Percentiles rank a stretch among this genome's conserved stretches.
Evolutionary conservation across 768 basidiomycete species (phyloP).

Genomic region (Tulasnella sp.): DNA sequence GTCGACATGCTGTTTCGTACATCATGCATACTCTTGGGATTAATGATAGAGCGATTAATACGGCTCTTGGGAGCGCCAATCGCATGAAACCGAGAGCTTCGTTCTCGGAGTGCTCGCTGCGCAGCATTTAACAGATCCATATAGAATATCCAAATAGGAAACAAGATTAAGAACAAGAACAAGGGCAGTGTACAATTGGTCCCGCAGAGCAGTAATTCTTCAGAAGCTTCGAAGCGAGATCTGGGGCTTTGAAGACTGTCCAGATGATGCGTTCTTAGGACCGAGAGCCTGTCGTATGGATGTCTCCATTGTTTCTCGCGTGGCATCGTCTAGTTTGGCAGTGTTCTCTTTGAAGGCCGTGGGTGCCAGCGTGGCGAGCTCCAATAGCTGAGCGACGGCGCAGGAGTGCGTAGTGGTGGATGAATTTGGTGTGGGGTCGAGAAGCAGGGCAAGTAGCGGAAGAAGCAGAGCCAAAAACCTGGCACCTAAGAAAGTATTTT

Average conservation of each 20-base stretch:
- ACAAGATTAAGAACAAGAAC: no score
- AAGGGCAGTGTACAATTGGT: no score
- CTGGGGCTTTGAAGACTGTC: slow-evolving; percentile 51
- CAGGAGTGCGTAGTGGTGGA: slow-evolving; percentile 42
- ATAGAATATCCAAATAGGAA: no score
- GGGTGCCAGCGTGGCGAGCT: slow-evolving; percentile 61
- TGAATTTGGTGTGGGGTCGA: slow-evolving; percentile 41
- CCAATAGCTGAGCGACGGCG: slow-evolving; percentile 55
- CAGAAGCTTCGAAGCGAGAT: slow-evolving; percentile 43
- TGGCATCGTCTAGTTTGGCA: slow-evolving; percentile 45
- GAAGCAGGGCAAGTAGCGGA: slow-evolving; percentile 61
- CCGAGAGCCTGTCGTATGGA: slow-evolving; percentile 68
- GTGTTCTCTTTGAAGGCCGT: slow-evolving; percentile 79
- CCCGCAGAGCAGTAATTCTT: no score
- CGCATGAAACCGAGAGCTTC: no score
- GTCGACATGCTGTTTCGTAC: no score
- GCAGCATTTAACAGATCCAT: no score
- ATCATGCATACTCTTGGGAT: no score
- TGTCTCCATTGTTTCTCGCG: slow-evolving; percentile 57
- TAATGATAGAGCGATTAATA: no score
- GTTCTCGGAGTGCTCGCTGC: no score
- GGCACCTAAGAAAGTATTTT: slow-evolving; percentile 41
- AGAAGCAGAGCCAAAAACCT: slow-evolving; percentile 60
- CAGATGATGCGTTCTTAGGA: slow-evolving; percentile 21
- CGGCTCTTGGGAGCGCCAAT: no score